phyloP scores from a whole-genome alignment of 805 yeast genomes.

The Hyphopichia homilentoma region DNA sequence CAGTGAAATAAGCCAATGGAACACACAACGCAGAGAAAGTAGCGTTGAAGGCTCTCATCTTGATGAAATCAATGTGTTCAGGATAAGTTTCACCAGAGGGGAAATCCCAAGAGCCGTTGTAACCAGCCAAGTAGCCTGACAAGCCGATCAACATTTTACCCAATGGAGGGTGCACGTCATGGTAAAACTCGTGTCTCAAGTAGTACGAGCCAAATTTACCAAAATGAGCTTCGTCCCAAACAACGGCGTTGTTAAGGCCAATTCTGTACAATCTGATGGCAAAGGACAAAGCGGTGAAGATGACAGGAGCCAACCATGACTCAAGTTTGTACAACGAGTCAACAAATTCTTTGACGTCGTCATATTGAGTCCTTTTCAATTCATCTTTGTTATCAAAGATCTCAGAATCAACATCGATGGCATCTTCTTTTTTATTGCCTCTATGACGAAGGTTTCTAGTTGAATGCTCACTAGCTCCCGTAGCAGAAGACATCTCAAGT shows the following conservation, averaged over 20 bases:
- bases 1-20: conserved; percentile 70
- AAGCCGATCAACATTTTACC: conserved; percentile 79
- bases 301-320: conserved; percentile 50
- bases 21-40: conserved; percentile 62
- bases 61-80: conserved; percentile 52
- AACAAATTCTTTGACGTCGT: conserved; percentile 24
- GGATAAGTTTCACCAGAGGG: conserved; percentile 66
- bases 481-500: conserved; percentile 1
- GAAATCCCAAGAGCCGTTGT: conserved; percentile 72
- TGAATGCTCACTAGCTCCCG: not conserved
- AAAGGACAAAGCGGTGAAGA: conserved; percentile 68
- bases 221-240: conserved; percentile 91
- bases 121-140: conserved; percentile 79
- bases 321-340: conserved; percentile 26
- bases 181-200: conserved; percentile 73
- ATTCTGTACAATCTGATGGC: conserved; percentile 60
- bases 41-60: conserved; percentile 73
- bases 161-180: conserved; percentile 85
- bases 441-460: conserved; percentile 1
- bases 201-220: conserved; percentile 84
- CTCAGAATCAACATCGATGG: conserved; percentile 14
- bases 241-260: conserved; percentile 54
- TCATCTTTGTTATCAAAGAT: conserved; percentile 11
- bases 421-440: not conserved
- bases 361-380: conserved; percentile 18